These are phyloP conservation scores for Syzygium aromaticum DNA, from an alignment of 345 rosid genomes.

Conservation along the genomic window DNA sequence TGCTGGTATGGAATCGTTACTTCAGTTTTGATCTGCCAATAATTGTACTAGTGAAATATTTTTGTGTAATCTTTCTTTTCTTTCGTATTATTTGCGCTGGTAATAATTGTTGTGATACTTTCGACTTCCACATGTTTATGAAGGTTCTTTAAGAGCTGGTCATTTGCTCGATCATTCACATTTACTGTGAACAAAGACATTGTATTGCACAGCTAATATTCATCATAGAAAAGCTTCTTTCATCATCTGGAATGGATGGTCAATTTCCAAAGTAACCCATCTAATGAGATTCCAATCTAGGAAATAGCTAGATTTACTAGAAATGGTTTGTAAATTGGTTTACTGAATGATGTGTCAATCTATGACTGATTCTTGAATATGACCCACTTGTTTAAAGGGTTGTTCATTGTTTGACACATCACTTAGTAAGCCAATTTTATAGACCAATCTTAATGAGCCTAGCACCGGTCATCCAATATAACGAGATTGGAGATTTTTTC, in stretches of 20 bases:
- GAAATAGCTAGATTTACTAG: neutral
- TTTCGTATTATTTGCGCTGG: neutral
- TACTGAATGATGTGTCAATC: neutral
- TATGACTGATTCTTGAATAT: neutral
- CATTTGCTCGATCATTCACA: neutral
- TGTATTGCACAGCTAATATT: neutral
- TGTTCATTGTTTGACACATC: neutral
- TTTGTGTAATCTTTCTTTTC: neutral
- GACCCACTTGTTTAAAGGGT: neutral
- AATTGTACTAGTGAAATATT: neutral
- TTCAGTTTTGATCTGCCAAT: neutral
- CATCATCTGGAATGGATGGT: neutral
- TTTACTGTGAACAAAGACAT: neutral
- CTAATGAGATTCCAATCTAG: neutral
- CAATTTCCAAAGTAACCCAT: neutral
- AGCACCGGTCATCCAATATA: neutral
- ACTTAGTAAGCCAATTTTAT: neutral
- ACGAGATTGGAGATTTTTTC: neutral
- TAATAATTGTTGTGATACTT: neutral
- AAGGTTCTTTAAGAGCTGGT: neutral
- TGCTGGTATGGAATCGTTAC: neutral
- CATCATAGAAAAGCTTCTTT: neutral
- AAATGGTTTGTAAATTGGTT: neutral
- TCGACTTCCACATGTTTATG: neutral
- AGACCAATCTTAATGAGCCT: neutral